Evolutionary conservation across 2,329 filamentous ascomycete species (phyloP).

Genomic region (Elsinoe australis): DNA sequence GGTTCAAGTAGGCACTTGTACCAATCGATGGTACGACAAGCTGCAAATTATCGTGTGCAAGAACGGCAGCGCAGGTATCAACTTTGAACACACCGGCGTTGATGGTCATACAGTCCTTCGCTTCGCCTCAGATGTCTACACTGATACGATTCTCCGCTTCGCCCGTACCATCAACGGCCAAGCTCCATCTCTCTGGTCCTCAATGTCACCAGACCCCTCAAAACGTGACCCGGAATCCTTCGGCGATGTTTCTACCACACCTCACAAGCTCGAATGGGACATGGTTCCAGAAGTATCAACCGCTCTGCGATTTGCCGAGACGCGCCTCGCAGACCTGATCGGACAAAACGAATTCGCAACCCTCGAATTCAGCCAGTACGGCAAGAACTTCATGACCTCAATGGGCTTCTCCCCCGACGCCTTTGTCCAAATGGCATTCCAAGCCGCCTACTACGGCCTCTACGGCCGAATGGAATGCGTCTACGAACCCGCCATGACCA

Average conservation of each 20-base stretch:
- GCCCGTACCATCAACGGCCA: conserved; percentile 91
- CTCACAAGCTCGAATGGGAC: conserved; percentile 95
- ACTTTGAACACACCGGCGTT: conserved; percentile 97
- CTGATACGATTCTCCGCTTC: conserved; percentile 93
- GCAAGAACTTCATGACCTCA: conserved; percentile 94
- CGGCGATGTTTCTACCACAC: conserved; percentile 85
- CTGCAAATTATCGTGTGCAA: conserved; percentile 98
- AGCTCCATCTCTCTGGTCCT: conserved; percentile 85
- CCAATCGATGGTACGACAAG: conserved; percentile 98
- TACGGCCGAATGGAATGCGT: conserved; percentile 92
- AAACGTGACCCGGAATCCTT: conserved; percentile 89
- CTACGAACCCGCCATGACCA: conserved; percentile 98
- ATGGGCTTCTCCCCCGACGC: conserved; percentile 97
- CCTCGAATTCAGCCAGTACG: conserved; percentile 79
- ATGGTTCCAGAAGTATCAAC: conserved; percentile 88
- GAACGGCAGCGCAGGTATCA: conserved; percentile 96
- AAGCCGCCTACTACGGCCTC: conserved; percentile 93
- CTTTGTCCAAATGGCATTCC: conserved; percentile 98
- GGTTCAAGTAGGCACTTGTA: conserved; percentile 94
- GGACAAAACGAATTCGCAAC: conserved; percentile 95
- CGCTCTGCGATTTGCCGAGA: conserved; percentile 90
- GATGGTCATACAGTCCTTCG: conserved; percentile 94
- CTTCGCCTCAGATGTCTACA: conserved; percentile 94
- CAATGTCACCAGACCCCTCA: conserved; percentile 80
- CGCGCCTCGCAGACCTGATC: conserved; percentile 84